Evolutionary conservation across 176 grass and related monocot genomes (phyloP).

Genomic region (Triticum monococcum): DNA sequence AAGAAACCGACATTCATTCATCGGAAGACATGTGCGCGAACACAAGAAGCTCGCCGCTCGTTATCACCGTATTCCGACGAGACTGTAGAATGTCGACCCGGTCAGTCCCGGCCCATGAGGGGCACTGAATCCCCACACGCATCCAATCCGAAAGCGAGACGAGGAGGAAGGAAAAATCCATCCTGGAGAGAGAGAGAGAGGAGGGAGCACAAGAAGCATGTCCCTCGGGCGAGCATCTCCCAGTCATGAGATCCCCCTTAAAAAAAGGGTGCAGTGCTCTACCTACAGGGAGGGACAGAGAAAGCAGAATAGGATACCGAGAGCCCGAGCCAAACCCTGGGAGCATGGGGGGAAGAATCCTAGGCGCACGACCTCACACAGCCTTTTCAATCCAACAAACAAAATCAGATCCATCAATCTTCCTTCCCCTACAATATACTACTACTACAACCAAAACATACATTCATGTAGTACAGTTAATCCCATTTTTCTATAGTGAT

Average conservation of each 20-base stretch:
- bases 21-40: background rate
- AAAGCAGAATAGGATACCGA: background rate
- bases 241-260: slow-evolving; percentile 32
- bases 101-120: background rate
- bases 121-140: slow-evolving; percentile 14
- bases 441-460: background rate
- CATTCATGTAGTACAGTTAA: background rate
- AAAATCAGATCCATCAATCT: slow-evolving; percentile 30
- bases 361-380: slow-evolving; percentile 54
- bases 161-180: background rate
- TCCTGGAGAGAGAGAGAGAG: background rate
- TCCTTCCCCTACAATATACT: slow-evolving; percentile 7
- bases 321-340: slow-evolving; percentile 40
- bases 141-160: slow-evolving; percentile 46
- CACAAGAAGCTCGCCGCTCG: background rate
- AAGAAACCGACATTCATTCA: background rate
- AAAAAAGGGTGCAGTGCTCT: slow-evolving; percentile 50
- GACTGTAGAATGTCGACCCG: slow-evolving; percentile 6
- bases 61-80: slow-evolving; percentile 1
- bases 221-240: background rate
- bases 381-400: slow-evolving; percentile 34
- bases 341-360: slow-evolving; percentile 75
- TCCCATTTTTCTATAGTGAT: background rate
- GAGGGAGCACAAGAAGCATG: background rate
- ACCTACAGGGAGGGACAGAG: slow-evolving; percentile 22